Evolutionary conservation across 2,329 filamentous ascomycete species (phyloP).

Genomic region (Aspergillus pseudoterreus): DNA sequence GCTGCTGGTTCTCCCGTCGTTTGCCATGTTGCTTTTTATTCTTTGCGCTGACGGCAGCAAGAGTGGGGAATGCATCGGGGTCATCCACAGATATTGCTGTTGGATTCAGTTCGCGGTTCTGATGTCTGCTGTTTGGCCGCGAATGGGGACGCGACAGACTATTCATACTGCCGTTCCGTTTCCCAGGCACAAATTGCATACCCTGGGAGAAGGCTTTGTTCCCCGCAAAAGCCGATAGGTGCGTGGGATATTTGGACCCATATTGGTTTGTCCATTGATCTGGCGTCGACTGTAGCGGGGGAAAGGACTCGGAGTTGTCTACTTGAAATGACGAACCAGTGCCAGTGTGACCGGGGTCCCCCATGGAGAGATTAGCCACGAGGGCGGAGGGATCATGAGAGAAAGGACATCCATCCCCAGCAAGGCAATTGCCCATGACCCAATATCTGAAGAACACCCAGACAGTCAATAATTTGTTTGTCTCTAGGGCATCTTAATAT

Average conservation of each 20-base stretch:
- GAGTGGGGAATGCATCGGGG: slow-evolving; percentile 87
- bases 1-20: slow-evolving; percentile 54
- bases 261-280: slow-evolving; percentile 56
- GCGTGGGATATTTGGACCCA: slow-evolving; percentile 41
- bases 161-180: slow-evolving; percentile 49
- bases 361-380: slow-evolving; percentile 74
- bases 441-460: slow-evolving; percentile 65
- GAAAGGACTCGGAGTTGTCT: slow-evolving; percentile 77
- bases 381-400: slow-evolving; percentile 90
- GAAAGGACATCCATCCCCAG: slow-evolving; percentile 91
- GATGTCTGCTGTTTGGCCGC: slow-evolving; percentile 78
- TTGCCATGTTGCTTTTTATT: slow-evolving; percentile 93
- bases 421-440: slow-evolving; percentile 92
- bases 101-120: slow-evolving; percentile 60
- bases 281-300: slow-evolving; percentile 62
- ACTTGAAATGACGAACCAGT: slow-evolving; percentile 67
- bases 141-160: slow-evolving; percentile 67
- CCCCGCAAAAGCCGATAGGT: slow-evolving; percentile 42
- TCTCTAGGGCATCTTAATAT: neutral
- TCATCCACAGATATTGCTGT: slow-evolving; percentile 80
- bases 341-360: slow-evolving; percentile 51
- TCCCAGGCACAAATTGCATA: slow-evolving; percentile 27
- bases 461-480: neutral
- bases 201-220: slow-evolving; percentile 36
- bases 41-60: slow-evolving; percentile 72